Evolutionary conservation across 176 grass and related monocot genomes (phyloP).

Genomic region (Poa pratensis): DNA sequence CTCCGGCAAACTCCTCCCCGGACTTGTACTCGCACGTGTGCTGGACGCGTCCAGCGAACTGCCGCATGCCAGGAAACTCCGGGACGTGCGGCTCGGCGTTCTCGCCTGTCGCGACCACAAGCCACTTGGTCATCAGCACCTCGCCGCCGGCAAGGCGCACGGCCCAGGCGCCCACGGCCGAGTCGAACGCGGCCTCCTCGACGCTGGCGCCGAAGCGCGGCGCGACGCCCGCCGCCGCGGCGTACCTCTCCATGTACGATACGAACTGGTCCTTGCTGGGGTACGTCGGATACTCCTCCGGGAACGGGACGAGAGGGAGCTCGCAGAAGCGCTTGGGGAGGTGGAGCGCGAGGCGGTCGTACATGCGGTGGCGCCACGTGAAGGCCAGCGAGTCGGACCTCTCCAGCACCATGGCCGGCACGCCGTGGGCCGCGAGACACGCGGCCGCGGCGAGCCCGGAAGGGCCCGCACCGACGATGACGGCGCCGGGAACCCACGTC

Average conservation of each 20-base stretch:
- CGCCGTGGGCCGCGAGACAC: slow-evolving; percentile 72
- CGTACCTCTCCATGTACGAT: slow-evolving; percentile 79
- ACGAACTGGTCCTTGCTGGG: slow-evolving; percentile 92
- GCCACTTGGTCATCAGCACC: slow-evolving; percentile 67
- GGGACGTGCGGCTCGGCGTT: slow-evolving; percentile 80
- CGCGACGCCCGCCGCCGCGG: slow-evolving; percentile 49
- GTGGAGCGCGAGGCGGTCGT: slow-evolving; percentile 92
- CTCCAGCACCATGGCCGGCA: slow-evolving; percentile 81
- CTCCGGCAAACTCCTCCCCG: slow-evolving; percentile 61
- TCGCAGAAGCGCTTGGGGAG: slow-evolving; percentile 94
- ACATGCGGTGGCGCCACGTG: slow-evolving; percentile 86
- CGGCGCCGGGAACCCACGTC: slow-evolving; percentile 60
- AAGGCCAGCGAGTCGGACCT: slow-evolving; percentile 80
- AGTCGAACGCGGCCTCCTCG: slow-evolving; percentile 60
- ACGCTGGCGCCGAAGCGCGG: slow-evolving; percentile 75
- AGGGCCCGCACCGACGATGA: slow-evolving; percentile 89
- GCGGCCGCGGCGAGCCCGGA: slow-evolving; percentile 81
- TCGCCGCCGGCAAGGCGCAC: slow-evolving; percentile 51
- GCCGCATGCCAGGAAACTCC: slow-evolving; percentile 44
- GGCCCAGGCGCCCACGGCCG: slow-evolving; percentile 48
- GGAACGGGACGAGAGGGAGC: slow-evolving; percentile 84
- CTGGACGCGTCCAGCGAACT: slow-evolving; percentile 55
- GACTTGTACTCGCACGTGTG: slow-evolving; percentile 93
- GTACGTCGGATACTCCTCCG: slow-evolving; percentile 66
- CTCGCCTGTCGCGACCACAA: slow-evolving; percentile 91